Evolutionary conservation across 768 basidiomycete species (phyloP).

Genomic region (Pulveroboletus sp.): DNA sequence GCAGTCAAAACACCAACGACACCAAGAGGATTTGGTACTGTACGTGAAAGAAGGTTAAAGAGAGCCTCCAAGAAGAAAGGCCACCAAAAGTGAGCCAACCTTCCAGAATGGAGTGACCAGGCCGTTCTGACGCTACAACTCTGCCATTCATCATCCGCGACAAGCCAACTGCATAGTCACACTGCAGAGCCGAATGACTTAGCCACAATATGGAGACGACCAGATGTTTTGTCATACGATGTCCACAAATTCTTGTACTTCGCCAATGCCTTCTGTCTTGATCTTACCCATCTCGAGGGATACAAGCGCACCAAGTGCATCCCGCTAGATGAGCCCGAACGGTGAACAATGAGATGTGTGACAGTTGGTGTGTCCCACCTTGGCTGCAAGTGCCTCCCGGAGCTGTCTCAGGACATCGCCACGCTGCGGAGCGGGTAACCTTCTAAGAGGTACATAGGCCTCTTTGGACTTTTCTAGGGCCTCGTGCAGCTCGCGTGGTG

Average conservation of each 20-base stretch:
- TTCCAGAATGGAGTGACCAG: constrained; percentile 88
- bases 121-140: constrained; percentile 82
- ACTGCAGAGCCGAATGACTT: constrained; percentile 42
- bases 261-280: constrained; percentile 82
- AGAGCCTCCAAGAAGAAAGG: neutral
- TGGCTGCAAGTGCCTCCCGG: constrained; percentile 70
- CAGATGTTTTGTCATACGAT: constrained; percentile 55
- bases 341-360: constrained; percentile 5
- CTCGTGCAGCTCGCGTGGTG: constrained; percentile 65
- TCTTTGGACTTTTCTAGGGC: constrained; percentile 67
- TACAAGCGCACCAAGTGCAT: constrained; percentile 75
- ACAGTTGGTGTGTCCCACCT: constrained; percentile 41
- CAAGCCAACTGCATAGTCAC: constrained; percentile 90
- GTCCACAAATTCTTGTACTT: constrained; percentile 94
- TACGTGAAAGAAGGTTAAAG: constrained; percentile 13
- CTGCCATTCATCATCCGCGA: constrained; percentile 94
- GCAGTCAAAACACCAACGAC: constrained; percentile 76
- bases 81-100: constrained; percentile 36
- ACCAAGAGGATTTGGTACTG: constrained; percentile 88
- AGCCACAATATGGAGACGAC: neutral
- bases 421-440: constrained; percentile 78
- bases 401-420: constrained; percentile 89
- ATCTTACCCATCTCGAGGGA: constrained; percentile 93
- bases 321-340: constrained; percentile 43
- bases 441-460: constrained; percentile 67